Evolutionary conservation across 1,139 yeast genomes (phyloP), one percentile per base, ranked within the genome.

Genomic region (Tardiomyces blankii): DNA sequence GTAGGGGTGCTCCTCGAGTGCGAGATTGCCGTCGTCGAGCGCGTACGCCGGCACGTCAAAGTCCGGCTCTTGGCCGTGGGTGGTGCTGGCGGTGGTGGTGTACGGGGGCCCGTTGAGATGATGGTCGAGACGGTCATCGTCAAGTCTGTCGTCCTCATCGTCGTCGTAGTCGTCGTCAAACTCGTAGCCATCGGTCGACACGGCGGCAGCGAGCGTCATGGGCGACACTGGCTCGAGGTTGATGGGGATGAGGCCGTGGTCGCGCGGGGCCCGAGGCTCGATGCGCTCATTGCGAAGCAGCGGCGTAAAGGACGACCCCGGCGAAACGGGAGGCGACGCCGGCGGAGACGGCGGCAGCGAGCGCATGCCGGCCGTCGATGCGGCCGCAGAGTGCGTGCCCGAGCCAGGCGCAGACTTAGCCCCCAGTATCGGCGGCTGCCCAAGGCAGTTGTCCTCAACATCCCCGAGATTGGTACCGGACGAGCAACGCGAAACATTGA

Each of bases 191-290:
- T 21, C 25, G 25, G 25, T 18, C 3, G 39, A 28, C 14, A 28
- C 25, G 6, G 38, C 7, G 4, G 54, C 54, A 11, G 52, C 51
- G 40, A 48, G 51, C 25, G 51, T 44, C 43, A 54, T 49, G 6
- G 53, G 55, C 30, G 51, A 53, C 14, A 54, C 56, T 8, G 57
- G 57, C 35, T 53, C 58, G 14, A 55, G 49, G 46, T 55, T 54
- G 47, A 53, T 49, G 28, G 50, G 50, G 41, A 55, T 55, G 13
- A 50, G 42, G n/a, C 42, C 46, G 47, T 52, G 43, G 40, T 47
- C 52, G 28, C 16, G 38, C 19, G 54, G 57, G 41, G 42, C 53
- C 39, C 47, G 50, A 7, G 57, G 53, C 42, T 27, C 42, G 42
- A 39, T 44, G 45, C 16, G 39, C 18, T 8, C 33, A 41, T 16